Conservation (phyloP, 2,329 filamentous ascomycete species). For the Penicillium sp. region DNA sequence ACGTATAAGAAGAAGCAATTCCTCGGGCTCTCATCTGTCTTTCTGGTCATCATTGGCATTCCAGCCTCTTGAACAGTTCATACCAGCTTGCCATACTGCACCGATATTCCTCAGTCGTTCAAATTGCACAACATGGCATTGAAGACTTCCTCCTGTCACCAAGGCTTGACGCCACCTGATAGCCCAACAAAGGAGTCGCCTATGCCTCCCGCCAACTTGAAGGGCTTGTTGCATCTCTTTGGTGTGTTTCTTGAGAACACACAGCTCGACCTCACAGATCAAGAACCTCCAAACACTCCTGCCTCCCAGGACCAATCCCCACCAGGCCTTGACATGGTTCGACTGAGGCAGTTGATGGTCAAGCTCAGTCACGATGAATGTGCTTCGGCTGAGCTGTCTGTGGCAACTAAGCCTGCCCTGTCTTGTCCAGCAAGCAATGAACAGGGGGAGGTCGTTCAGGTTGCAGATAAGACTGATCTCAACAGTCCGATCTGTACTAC, state of each 20-base stretch:
- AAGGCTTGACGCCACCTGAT: background rate
- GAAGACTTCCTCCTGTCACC: background rate
- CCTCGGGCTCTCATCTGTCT: too few species aligned
- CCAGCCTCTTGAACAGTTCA: too few species aligned
- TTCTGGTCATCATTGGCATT: too few species aligned
- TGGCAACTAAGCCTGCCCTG: background rate
- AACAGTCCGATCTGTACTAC: constrained; percentile 1
- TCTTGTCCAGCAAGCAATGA: background rate
- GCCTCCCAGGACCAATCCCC: constrained; percentile 14
- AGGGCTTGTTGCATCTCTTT: constrained; percentile 17
- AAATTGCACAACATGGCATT: too few species aligned
- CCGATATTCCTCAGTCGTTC: too few species aligned
- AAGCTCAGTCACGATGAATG: background rate
- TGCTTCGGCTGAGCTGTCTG: background rate
- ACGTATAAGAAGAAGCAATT: too few species aligned
- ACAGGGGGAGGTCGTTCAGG: background rate
- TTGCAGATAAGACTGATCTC: background rate
- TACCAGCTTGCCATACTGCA: too few species aligned
- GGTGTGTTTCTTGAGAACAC: too few species aligned
- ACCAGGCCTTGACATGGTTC: constrained; percentile 13
- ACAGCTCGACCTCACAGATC: constrained; percentile 10
- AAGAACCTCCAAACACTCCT: constrained; percentile 19
- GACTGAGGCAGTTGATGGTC: constrained; percentile 5
- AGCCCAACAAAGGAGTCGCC: background rate
- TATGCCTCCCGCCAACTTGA: background rate